Percentiles rank a stretch among this genome's conserved stretches.
phyloP scores from a whole-genome alignment of 306 rosid species.

The Sechiopsis laciniata region DNA sequence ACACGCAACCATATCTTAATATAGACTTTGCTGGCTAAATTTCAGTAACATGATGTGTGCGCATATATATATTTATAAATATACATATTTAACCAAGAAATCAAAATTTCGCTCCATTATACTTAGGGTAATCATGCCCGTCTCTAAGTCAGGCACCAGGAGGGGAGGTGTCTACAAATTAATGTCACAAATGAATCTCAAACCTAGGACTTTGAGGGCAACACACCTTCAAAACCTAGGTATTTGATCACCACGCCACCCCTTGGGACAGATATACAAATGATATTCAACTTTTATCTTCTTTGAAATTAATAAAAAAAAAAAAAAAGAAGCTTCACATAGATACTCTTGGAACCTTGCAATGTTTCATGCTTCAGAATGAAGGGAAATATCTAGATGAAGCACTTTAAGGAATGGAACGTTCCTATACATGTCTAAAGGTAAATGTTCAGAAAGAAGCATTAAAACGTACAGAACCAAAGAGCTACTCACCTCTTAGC shows the following conservation, averaged over 20 bases:
- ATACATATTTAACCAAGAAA: no score
- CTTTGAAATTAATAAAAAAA: neutral
- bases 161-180: no score
- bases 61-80: no score
- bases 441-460: neutral
- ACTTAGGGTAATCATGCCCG: no score
- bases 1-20: neutral
- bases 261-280: neutral
- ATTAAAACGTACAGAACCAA: neutral
- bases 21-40: neutral
- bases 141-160: no score
- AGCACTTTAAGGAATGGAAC: neutral
- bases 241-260: no score
- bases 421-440: neutral
- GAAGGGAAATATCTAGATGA: neutral
- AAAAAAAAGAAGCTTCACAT: neutral
- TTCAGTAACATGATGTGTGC: neutral
- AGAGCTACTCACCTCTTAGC: constrained; percentile 50
- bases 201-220: no score
- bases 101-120: no score
- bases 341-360: neutral
- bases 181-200: no score
- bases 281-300: neutral
- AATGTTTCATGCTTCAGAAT: neutral
- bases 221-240: no score